phyloP scores from a whole-genome alignment of 257 asterid genomes.

The Plantago major region DNA sequence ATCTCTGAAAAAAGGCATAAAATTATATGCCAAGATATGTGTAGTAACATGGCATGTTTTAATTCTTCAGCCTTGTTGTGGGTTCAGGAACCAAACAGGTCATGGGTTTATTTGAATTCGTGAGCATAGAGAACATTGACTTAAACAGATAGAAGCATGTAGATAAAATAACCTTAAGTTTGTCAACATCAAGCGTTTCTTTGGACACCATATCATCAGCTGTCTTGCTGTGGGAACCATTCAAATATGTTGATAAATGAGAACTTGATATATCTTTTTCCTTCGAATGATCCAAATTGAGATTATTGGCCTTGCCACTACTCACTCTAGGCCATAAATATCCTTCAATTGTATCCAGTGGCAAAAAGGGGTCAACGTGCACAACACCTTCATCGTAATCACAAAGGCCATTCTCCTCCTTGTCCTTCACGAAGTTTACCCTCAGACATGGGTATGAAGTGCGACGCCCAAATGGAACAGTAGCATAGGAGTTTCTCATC shows the following conservation, averaged over 20 bases:
- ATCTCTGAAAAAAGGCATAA: too few relatives aligned
- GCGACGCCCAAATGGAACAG: conserved; percentile 67
- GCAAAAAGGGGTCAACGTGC: conserved; percentile 77
- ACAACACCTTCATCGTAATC: conserved; percentile 54
- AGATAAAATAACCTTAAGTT: conserved; percentile 35
- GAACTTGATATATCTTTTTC: conserved; percentile 38
- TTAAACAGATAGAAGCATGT: conserved; percentile 10
- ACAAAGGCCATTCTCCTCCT: conserved; percentile 43
- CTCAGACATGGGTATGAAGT: conserved; percentile 71
- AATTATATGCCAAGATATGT: too few relatives aligned
- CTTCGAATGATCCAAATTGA: conserved; percentile 22
- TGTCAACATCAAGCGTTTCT: conserved; percentile 30
- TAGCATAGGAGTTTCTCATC: conserved; percentile 61
- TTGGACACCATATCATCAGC: conserved; percentile 29
- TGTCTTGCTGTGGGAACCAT: conserved; percentile 33
- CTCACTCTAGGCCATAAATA: conserved; percentile 63
- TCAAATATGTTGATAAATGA: conserved; percentile 34
- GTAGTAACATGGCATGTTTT: too few relatives aligned
- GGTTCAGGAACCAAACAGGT: too few relatives aligned
- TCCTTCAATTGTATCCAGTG: conserved; percentile 59
- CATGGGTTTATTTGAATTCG: too few relatives aligned
- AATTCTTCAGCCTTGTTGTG: too few relatives aligned
- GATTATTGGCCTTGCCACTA: conserved; percentile 28
- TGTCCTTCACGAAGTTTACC: conserved; percentile 70
- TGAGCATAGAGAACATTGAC: background rate